These are phyloP conservation scores for Luvunga scandens DNA, from an alignment of 345 rosid species.

Conservation along the genomic window DNA sequence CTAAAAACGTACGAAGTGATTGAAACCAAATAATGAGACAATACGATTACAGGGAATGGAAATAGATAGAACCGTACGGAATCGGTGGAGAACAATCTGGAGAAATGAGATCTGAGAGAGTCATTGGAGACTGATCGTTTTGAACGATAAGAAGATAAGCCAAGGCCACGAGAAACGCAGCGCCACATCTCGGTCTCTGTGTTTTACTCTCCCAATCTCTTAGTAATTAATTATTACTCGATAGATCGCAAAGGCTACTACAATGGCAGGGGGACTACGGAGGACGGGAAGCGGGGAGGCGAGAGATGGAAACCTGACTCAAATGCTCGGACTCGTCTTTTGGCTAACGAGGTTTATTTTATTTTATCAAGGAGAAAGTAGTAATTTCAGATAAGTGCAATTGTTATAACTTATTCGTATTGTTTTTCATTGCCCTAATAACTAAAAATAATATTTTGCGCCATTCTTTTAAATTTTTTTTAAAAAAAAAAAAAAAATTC, in stretches of 20 bases:
- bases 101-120: conserved; percentile 55
- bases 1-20: background rate
- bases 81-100: conserved; percentile 67
- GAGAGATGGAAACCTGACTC: background rate
- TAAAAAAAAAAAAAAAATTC: no score
- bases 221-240: background rate
- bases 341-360: background rate
- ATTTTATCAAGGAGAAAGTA: background rate
- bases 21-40: background rate
- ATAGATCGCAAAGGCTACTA: background rate
- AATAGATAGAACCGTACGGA: conserved; percentile 48
- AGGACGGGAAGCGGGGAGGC: background rate
- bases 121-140: conserved; percentile 46
- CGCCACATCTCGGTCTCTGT: conserved; percentile 77
- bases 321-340: background rate
- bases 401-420: no score
- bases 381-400: background rate
- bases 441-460: no score
- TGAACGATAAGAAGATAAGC: conserved; percentile 44
- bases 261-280: background rate
- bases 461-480: no score
- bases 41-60: background rate
- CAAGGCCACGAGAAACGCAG: conserved; percentile 88
- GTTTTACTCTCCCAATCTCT: background rate
- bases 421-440: no score